Conservation (phyloP, 441 rosid species). For the Adansonia gregorii region DNA sequence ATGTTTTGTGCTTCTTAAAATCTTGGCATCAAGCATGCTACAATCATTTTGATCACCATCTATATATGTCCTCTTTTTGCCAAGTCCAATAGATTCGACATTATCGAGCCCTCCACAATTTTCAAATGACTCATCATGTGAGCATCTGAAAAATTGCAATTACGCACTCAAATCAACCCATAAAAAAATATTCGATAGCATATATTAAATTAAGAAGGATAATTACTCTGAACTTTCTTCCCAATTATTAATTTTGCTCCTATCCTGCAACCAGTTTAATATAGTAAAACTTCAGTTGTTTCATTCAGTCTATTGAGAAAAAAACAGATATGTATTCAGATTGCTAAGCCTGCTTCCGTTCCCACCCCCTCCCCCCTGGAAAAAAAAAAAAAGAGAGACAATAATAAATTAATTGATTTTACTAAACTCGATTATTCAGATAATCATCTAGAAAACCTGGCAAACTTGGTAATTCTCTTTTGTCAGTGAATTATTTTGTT, state of each 20-base stretch:
- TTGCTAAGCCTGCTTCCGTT: neutral
- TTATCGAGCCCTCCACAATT: conserved; percentile 37
- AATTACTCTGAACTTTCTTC: conserved; percentile 63
- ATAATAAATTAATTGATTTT: neutral
- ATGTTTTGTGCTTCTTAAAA: conserved; percentile 44
- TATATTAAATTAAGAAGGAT: conserved; percentile 34
- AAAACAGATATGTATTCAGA: conserved; percentile 2
- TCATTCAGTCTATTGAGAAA: conserved; percentile 1
- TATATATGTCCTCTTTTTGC: conserved; percentile 42
- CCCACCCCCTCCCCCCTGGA: neutral
- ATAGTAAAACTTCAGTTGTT: conserved; percentile 25
- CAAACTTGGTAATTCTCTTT: neutral
- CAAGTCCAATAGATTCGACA: conserved; percentile 35
- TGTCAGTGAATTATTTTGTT: neutral
- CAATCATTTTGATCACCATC: conserved; percentile 35
- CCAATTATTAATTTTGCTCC: conserved; percentile 54
- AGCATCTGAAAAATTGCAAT: conserved; percentile 48
- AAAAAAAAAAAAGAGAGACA: neutral
- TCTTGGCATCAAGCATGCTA: conserved; percentile 35
- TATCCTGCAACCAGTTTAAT: conserved; percentile 56
- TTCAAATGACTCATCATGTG: conserved; percentile 36
- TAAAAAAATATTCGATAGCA: conserved; percentile 28
- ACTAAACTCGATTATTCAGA: neutral
- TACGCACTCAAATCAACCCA: conserved; percentile 32
- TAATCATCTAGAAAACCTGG: neutral